phyloP scores from a whole-genome alignment of 805 yeast species.

The Kregervanrija delftensis region DNA sequence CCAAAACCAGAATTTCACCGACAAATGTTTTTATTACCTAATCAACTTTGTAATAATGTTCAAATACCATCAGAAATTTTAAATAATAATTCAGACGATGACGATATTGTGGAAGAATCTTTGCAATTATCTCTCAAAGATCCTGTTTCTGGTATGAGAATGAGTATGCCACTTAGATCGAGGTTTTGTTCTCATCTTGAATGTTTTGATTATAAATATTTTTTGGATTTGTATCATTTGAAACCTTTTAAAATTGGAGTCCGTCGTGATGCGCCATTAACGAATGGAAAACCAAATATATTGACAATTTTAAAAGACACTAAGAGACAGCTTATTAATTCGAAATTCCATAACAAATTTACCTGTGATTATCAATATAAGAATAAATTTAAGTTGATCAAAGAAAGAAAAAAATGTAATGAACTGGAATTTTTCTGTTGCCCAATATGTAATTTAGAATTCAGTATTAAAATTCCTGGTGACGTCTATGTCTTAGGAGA shows the following conservation, averaged over 20 bases:
- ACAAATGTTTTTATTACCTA: no score
- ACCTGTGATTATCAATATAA: conserved; percentile 21
- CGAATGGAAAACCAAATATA: conserved; percentile 15
- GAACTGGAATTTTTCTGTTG: conserved; percentile 26
- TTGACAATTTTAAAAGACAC: conserved; percentile 21
- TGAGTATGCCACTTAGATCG: conserved; percentile 26
- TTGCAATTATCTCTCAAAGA: conserved; percentile 26
- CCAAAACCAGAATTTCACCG: background rate
- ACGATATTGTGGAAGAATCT: conserved; percentile 23
- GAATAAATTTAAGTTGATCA: conserved; percentile 12
- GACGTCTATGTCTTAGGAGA: conserved; percentile 28
- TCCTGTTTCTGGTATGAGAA: conserved; percentile 25
- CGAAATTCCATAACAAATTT: conserved; percentile 16
- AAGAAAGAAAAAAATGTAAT: conserved; percentile 17
- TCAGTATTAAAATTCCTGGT: conserved; percentile 24
- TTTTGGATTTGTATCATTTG: conserved; percentile 23
- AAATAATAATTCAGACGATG: conserved; percentile 17
- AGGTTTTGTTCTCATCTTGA: conserved; percentile 29
- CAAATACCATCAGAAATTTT: background rate
- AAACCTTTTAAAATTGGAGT: conserved; percentile 22
- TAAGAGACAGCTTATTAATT: conserved; percentile 16
- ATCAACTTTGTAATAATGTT: background rate
- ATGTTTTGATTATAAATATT: conserved; percentile 28
- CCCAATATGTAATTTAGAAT: conserved; percentile 30
- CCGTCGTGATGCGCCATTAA: conserved; percentile 10